Conservation (phyloP, 106 monocot genomes). For the Acorus gramineus region DNA sequence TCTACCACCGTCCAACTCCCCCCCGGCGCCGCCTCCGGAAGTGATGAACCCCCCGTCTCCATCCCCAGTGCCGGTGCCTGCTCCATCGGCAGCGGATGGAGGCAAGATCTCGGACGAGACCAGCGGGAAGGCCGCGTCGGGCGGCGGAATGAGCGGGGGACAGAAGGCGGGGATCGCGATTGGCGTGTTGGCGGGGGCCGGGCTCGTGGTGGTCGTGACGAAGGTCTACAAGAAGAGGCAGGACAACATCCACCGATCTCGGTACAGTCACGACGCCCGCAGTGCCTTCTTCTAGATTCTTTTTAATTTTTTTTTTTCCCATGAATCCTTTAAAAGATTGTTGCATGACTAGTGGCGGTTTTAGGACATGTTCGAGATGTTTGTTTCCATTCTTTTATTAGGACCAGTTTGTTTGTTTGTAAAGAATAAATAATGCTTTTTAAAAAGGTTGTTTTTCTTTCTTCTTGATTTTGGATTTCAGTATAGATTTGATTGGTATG, state of each 20-base stretch:
- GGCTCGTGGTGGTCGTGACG: conserved; percentile 23
- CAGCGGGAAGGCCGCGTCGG: neutral
- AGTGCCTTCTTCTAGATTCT: neutral
- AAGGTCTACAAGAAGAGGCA: conserved; percentile 57
- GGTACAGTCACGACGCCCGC: conserved; percentile 32
- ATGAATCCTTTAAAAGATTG: no score
- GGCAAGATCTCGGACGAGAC: neutral
- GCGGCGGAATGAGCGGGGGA: conserved; percentile 20
- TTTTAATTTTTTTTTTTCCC: no score
- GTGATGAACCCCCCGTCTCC: neutral
- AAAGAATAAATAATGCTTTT: no score
- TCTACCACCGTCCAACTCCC: conserved; percentile 5
- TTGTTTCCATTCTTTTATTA: no score
- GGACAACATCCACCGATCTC: conserved; percentile 51
- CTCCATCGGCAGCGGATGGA: neutral
- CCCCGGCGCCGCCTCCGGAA: conserved; percentile 8
- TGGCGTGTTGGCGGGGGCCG: conserved; percentile 33
- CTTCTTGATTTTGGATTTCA: no score
- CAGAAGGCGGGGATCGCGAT: conserved; percentile 46
- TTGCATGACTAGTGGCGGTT: no score
- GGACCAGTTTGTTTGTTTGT: no score
- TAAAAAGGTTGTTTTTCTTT: no score
- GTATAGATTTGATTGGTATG: no score
- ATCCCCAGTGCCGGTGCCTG: conserved; percentile 4
- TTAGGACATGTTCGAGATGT: no score